Evolutionary conservation across 2,329 filamentous ascomycete genomes (phyloP), one percentile per base, ranked within the genome.

Genomic region (Aspergillus sojae): DNA sequence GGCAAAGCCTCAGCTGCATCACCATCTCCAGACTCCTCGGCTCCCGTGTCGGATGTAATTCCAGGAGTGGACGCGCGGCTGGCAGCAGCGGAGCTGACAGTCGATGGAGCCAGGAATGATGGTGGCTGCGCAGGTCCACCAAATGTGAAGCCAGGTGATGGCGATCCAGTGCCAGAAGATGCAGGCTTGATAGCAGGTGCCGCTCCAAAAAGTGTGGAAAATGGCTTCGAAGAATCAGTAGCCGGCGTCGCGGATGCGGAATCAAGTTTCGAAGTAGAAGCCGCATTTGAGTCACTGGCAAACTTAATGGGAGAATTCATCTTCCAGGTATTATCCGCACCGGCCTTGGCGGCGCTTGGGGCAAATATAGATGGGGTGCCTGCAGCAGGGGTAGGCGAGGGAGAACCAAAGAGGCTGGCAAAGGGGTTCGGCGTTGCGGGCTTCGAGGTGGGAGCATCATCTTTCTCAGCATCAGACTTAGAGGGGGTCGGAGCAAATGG

Each of bases 1-100:
- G 89, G 85, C 64, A 91, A 85, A 73, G 85, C 84, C 72, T 86
- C 86, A 0, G 71, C 61, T 64, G 82, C 83, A 61, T 85, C 85
- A 68, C 87, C 86, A 66, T 86, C 83, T 21, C 72, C 75, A 32
- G 78, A 70, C 58, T 79, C 76, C 21, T 76, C 74, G 2, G 77
- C 77, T 34, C 75, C 78, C 26, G 77, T 77, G 56, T 81, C 80
- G 46, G 80, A 81, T 4, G 80, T 80, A 39, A 76, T 68, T n/a
- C 79, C 80, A 11, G 82, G 82, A 2, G 82, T 83, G 5, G 82
- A 81, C 26, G 78, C 77, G 32, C 80, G 78, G 26, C 80, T 83
- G 21, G 76, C 73, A 41, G 75, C 70, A 9, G 70, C 76, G n/a
- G 80, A 77, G 11, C 72, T 79, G 28, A 69, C 59, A 6, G 67